Percentiles rank a stretch among this genome's conserved stretches.
Conservation (phyloP, 441 rosid genomes). For the Corymbia citriodora region DNA sequence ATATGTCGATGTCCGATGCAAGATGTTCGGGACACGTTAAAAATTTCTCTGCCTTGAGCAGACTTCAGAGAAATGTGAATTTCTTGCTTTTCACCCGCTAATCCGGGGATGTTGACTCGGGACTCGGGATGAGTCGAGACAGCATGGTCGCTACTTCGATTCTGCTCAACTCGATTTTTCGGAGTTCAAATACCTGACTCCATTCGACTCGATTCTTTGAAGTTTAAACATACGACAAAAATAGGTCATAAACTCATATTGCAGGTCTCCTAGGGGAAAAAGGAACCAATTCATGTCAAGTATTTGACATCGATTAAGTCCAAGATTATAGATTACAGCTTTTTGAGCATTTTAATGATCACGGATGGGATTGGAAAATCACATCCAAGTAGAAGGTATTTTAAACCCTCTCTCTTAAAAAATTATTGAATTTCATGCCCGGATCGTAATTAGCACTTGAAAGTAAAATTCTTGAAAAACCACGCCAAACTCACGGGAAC, state of each 20-base stretch:
- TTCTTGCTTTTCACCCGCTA: background rate
- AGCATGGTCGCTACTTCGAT: background rate
- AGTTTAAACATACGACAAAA: background rate
- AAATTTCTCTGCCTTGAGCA: background rate
- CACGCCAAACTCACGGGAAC: background rate
- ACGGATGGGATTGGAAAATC: background rate
- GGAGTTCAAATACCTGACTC: background rate
- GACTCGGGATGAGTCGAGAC: background rate
- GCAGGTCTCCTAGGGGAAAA: background rate
- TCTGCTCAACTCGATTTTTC: background rate
- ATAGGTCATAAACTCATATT: rapidly evolving
- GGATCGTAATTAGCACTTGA: background rate
- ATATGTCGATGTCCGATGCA: background rate
- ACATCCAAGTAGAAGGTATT: background rate
- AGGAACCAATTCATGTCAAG: background rate
- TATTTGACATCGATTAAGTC: background rate
- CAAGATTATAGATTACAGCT: background rate
- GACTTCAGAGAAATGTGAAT: background rate
- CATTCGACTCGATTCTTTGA: background rate
- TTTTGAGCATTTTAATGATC: background rate
- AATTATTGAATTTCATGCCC: background rate
- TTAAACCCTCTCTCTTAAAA: background rate
- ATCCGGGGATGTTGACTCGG: background rate
- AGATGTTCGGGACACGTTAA: background rate
- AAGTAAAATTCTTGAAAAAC: background rate